Percentiles rank a stretch among this genome's conserved stretches.
These are phyloP conservation scores for Chalciporus chontae DNA, from an alignment of 768 basidiomycete genomes.

Conservation along the genomic window DNA sequence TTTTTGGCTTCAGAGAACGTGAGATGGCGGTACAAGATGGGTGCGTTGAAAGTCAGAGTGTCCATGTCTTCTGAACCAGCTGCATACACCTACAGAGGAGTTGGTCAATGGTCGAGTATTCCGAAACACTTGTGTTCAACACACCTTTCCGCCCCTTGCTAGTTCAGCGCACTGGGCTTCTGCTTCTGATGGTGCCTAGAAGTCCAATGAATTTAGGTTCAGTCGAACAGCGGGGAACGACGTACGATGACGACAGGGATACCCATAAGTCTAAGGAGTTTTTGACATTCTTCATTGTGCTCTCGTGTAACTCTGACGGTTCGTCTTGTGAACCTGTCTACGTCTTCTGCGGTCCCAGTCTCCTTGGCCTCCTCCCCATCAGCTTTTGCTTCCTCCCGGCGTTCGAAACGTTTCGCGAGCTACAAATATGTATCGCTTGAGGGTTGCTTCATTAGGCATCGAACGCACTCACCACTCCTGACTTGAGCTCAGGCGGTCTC, in stretches of 20 bases:
- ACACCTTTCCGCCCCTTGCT: constrained; percentile 89
- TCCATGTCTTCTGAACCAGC: constrained; percentile 99
- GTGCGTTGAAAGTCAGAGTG: constrained; percentile 91
- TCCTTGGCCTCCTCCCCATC: constrained; percentile 97
- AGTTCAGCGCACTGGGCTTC: constrained; percentile 99
- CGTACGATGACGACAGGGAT: constrained; percentile 91
- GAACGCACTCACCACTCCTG: constrained; percentile 76
- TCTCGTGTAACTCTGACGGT: constrained; percentile 93
- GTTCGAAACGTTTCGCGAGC: constrained; percentile 96
- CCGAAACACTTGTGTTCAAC: background rate
- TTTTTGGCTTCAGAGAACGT: constrained; percentile 99
- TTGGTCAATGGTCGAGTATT: background rate
- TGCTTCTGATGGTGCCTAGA: constrained; percentile 94
- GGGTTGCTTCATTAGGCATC: background rate
- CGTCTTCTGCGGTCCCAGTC: constrained; percentile 87
- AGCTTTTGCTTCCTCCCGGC: constrained; percentile 88
- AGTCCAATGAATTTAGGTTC: background rate
- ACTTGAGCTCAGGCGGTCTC: constrained; percentile 95
- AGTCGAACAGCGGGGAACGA: constrained; percentile 7
- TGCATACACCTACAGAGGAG: constrained; percentile 71
- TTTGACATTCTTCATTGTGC: constrained; percentile 94
- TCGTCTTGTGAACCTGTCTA: constrained; percentile 85
- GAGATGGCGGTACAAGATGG: constrained; percentile 89
- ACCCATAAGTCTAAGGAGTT: constrained; percentile 88
- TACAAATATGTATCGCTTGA: constrained; percentile 30